These are phyloP conservation scores for Nitzschia putrida DNA, from an alignment of 108 stramenopile species.

Conservation along the genomic window DNA sequence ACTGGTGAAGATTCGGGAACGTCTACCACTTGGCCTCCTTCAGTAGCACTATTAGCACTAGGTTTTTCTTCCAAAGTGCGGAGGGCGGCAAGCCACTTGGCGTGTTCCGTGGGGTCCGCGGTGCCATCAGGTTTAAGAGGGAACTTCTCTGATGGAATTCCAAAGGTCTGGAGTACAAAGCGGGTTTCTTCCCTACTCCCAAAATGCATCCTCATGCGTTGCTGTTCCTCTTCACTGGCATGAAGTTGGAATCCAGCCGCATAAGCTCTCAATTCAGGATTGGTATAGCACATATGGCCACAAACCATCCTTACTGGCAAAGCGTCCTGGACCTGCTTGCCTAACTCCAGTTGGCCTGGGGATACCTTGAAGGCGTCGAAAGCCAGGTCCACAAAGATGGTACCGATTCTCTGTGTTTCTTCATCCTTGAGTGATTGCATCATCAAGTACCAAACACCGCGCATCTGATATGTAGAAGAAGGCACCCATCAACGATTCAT, in stretches of 20 bases:
- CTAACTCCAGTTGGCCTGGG: neutral
- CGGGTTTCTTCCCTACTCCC: neutral
- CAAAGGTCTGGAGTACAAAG: neutral
- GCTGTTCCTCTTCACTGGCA: neutral
- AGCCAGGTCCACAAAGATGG: neutral
- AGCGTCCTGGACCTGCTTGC: neutral
- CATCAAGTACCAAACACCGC: slow-evolving; percentile 26
- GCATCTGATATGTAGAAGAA: slow-evolving; percentile 6
- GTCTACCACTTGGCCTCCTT: neutral
- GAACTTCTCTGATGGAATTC: neutral
- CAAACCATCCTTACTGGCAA: slow-evolving; percentile 2
- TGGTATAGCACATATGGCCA: slow-evolving; percentile 22
- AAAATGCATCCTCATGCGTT: neutral
- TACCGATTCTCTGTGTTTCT: slow-evolving; percentile 19
- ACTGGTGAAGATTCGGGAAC: neutral
- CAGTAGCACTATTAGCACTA: neutral
- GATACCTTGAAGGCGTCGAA: neutral
- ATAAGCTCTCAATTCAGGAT: slow-evolving; percentile 7
- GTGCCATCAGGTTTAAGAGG: neutral
- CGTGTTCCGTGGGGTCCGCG: neutral
- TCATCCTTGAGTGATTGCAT: slow-evolving; percentile 10
- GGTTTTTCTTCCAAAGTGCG: no score
- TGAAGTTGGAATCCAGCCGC: neutral
- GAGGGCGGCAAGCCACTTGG: neutral
- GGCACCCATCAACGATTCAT: neutral